Conservation (phyloP, 2,329 filamentous ascomycete genomes). For the Epichloe typhina region DNA sequence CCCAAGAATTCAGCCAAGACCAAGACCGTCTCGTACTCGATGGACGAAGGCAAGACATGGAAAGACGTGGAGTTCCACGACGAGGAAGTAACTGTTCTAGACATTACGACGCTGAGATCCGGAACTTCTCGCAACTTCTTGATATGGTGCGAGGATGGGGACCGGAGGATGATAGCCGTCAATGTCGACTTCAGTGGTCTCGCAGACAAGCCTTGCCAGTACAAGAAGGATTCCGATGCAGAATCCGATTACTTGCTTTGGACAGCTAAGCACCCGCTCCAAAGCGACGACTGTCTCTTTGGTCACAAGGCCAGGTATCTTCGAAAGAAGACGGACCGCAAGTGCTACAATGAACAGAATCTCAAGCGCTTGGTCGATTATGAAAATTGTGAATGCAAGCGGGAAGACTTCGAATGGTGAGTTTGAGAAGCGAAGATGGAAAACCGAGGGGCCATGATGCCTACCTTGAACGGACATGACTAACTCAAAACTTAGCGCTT, state of each 20-base stretch:
- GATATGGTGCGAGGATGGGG: slow-evolving; percentile 59
- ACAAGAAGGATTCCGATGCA: slow-evolving; percentile 41
- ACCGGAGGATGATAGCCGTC: slow-evolving; percentile 52
- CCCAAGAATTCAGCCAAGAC: slow-evolving; percentile 56
- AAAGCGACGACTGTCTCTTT: slow-evolving; percentile 74
- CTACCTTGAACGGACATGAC: slow-evolving; percentile 13
- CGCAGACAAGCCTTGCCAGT: slow-evolving; percentile 56
- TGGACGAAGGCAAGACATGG: slow-evolving; percentile 76
- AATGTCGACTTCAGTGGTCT: slow-evolving; percentile 85
- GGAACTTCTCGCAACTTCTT: slow-evolving; percentile 87
- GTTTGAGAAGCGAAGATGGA: neutral
- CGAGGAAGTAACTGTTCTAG: slow-evolving; percentile 56
- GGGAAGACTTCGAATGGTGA: slow-evolving; percentile 86
- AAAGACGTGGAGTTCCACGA: slow-evolving; percentile 58
- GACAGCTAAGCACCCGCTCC: slow-evolving; percentile 72
- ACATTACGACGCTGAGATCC: slow-evolving; percentile 78
- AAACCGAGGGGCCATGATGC: slow-evolving; percentile 4
- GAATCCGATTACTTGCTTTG: slow-evolving; percentile 69
- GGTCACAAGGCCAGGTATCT: slow-evolving; percentile 83
- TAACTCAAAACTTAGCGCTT: slow-evolving; percentile 47
- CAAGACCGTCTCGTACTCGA: slow-evolving; percentile 58
- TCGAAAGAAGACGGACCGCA: slow-evolving; percentile 66
- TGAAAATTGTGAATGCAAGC: slow-evolving; percentile 69
- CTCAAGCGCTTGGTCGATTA: slow-evolving; percentile 60
- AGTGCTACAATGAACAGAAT: slow-evolving; percentile 71